A percentile compares a stretch with the other conserved stretches of the same genome.
Conservation (phyloP, 2,329 filamentous ascomycete species). For the Colletotrichum magnum region DNA sequence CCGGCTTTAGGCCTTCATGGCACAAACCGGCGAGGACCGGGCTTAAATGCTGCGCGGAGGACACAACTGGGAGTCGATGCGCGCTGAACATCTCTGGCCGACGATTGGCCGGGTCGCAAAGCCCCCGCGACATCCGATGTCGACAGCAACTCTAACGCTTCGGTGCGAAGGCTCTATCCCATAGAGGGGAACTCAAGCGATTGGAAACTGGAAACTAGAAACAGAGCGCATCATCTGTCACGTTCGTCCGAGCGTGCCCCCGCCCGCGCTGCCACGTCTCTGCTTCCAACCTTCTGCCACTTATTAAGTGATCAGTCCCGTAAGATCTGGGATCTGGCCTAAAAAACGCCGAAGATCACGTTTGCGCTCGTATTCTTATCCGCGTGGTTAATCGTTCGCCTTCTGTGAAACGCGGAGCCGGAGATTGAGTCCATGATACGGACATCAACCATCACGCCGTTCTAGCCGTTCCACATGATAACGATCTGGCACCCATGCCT, state of each 20-base stretch:
- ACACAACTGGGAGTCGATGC: background rate
- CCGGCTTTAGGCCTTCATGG: too few relatives aligned
- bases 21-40: too few relatives aligned
- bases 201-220: conserved; percentile 2
- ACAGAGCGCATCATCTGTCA: conserved; percentile 8
- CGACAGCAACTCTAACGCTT: background rate
- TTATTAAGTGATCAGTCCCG: background rate
- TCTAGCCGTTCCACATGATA: background rate
- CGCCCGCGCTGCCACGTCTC: background rate
- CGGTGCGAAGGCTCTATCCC: too few relatives aligned
- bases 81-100: background rate
- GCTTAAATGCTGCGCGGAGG: too few relatives aligned
- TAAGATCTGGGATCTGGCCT: background rate
- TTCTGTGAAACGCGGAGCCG: too few relatives aligned
- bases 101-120: conserved; percentile 20
- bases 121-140: conserved; percentile 17
- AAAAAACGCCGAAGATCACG: conserved; percentile 4
- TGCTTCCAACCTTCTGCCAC: too few relatives aligned
- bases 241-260: conserved; percentile 12
- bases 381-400: too few relatives aligned
- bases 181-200: background rate
- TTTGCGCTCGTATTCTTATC: background rate
- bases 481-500: background rate
- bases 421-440: too few relatives aligned
- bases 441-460: too few relatives aligned